A percentile compares a stretch with the other conserved stretches of the same genome.
Evolutionary conservation across 1,284 basidiomycete genomes (phyloP).

Genomic region (Austroboletus novae-zelandiae): DNA sequence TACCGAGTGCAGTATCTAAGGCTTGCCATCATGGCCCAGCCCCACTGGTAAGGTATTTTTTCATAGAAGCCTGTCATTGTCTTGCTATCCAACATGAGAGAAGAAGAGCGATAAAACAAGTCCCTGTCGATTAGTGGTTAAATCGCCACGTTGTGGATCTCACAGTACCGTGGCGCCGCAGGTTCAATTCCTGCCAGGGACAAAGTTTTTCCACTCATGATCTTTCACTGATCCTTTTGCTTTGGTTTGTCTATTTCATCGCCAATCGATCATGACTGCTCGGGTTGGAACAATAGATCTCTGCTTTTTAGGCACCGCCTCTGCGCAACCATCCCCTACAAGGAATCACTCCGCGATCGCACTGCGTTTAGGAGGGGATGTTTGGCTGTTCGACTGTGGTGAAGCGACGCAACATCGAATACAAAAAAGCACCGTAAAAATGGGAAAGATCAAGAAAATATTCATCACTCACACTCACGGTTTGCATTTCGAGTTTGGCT

Average conservation of each 20-base stretch:
- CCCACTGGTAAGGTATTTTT: too few relatives aligned
- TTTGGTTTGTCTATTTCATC: background rate
- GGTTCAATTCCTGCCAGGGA: conserved; percentile 47
- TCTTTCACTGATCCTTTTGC: too few relatives aligned
- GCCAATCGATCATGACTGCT: conserved; percentile 8
- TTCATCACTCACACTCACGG: conserved; percentile 94
- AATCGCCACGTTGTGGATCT: conserved; percentile 51
- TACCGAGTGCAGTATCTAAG: too few relatives aligned
- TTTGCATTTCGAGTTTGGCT: conserved; percentile 26
- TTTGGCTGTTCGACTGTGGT: conserved; percentile 89
- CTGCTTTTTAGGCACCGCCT: conserved; percentile 77
- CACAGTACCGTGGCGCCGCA: conserved; percentile 44
- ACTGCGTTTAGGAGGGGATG: conserved; percentile 59
- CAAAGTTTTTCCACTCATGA: conserved; percentile 18
- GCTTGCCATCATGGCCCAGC: too few relatives aligned
- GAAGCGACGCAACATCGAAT: conserved; percentile 87
- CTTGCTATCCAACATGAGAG: background rate
- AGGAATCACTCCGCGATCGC: conserved; percentile 73
- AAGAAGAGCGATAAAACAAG: conserved; percentile 8
- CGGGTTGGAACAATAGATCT: conserved; percentile 47
- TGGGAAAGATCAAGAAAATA: conserved; percentile 80
- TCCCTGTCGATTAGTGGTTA: conserved; percentile 55
- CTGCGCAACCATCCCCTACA: conserved; percentile 72
- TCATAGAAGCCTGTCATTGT: too few relatives aligned
- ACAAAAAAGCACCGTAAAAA: conserved; percentile 67